Conservation (phyloP, 148 eudicot genomes). For the Fagopyrum esculentum region DNA sequence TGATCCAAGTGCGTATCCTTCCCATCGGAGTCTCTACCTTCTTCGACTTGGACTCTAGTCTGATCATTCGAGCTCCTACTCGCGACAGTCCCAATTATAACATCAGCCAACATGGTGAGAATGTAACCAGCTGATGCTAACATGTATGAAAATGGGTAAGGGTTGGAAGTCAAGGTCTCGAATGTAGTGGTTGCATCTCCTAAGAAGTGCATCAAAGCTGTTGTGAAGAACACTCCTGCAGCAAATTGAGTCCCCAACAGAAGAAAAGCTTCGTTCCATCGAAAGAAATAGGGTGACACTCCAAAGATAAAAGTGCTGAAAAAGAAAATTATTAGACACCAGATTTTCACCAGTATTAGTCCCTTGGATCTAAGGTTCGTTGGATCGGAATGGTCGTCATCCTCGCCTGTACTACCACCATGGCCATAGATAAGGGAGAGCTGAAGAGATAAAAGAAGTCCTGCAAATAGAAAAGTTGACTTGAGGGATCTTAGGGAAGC, state of each 20-base stretch:
- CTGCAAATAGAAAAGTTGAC: conserved; percentile 27
- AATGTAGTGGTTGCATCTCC: conserved; percentile 29
- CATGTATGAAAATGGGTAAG: conserved; percentile 69
- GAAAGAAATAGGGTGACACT: conserved; percentile 55
- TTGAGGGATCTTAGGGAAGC: conserved; percentile 22
- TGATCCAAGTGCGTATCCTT: conserved; percentile 1
- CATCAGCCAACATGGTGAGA: conserved; percentile 64
- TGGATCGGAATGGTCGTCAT: neutral
- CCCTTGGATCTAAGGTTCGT: conserved; percentile 28
- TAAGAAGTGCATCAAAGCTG: conserved; percentile 16
- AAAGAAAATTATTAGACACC: conserved; percentile 57
- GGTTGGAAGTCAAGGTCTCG: conserved; percentile 27
- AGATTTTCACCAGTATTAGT: conserved; percentile 50
- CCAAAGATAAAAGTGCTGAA: conserved; percentile 60
- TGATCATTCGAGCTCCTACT: conserved; percentile 16
- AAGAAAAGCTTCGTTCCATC: conserved; percentile 63
- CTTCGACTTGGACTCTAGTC: conserved; percentile 4
- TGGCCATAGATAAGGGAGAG: conserved; percentile 30
- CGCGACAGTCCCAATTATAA: conserved; percentile 24
- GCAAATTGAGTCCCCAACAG: conserved; percentile 74
- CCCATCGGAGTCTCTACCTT: neutral
- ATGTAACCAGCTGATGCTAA: conserved; percentile 57
- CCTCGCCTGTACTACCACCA: conserved; percentile 29
- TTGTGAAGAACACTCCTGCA: conserved; percentile 33
- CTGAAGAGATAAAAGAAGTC: conserved; percentile 28